Base-by-base conservation (phyloP, 2,329 filamentous ascomycete species). In the Pseudogymnoascus sp. region DNA sequence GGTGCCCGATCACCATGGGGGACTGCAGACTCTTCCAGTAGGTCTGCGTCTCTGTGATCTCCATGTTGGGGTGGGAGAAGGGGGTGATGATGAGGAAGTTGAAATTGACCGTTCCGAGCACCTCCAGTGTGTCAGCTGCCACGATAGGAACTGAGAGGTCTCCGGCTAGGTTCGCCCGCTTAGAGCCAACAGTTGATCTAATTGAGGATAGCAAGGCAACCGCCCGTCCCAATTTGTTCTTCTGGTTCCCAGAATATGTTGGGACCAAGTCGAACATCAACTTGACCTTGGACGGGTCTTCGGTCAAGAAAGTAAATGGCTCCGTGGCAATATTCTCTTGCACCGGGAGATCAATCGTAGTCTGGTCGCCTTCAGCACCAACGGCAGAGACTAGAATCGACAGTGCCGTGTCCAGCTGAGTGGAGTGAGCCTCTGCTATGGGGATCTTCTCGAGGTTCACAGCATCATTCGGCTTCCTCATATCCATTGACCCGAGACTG, bases 11-110 rank as follows among this genome's bases (percentile, higher is more conserved):
- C 13, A 86, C 82, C 89, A 95, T 95, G 2, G 92, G 92, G 2
- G 90, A 89, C 10, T 88, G 83, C 70, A 95, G 78, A 71, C 90
- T 95, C 75, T 90, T 96, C 92, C 92, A 99, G 72, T 97, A 99
- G 0, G 92, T 97, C 70, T 95, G 89, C 61, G 91, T 82, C 34
- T 90, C 89, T 0, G 88, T 94, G 64, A 97, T 85, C 60, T 89
- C 88, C 87, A 99, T 94, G 62, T 95, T 95, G 5, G 90, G 90
- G 71, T 97, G 94, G 15, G 85, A 82, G 74, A 99, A 99, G 0
- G 94, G 92, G 0, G 90, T 97, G 67, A 99, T 91, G 68, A 97
- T 83, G 30, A 96, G 76, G 71, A 97, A 97, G 72, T 96, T 96
- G 79, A 99, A 99, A 68, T 95, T 96, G 65, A 99, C 89, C 0